These are phyloP conservation scores for Coelastrella sp. DNA, from an alignment of 139 green algal species.

Conservation along the genomic window DNA sequence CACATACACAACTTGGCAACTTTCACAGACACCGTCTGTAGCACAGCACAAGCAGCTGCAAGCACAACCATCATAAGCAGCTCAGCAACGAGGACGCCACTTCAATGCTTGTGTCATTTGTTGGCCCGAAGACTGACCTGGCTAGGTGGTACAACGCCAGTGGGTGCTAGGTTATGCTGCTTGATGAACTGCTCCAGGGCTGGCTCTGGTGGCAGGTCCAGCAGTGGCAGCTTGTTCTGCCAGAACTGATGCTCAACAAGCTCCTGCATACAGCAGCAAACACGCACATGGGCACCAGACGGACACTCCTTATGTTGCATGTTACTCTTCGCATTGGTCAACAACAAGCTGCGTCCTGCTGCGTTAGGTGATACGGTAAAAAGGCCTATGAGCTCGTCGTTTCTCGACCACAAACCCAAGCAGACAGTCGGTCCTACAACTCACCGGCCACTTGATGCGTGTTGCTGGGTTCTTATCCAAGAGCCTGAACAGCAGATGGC, in stretches of 20 bases:
- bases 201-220: conserved; percentile 81
- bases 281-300: neutral
- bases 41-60: neutral
- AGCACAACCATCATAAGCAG: neutral
- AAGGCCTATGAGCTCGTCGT: no score
- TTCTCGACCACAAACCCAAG: no score
- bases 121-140: neutral
- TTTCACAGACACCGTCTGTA: neutral
- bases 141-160: conserved; percentile 1
- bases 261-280: conserved; percentile 56
- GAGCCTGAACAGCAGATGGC: conserved; percentile 80
- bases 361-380: no score
- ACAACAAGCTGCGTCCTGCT: no score
- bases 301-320: no score
- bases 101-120: no score
- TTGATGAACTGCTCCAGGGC: conserved; percentile 79
- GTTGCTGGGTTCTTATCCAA: conserved; percentile 89
- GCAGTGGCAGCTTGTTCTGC: conserved; percentile 60
- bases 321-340: no score
- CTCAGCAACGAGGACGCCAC: neutral
- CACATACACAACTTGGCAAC: neutral
- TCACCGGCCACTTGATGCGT: conserved; percentile 74
- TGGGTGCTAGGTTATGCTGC: conserved; percentile 57
- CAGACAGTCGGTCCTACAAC: neutral
- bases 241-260: conserved; percentile 81